Evolutionary conservation across 2,329 filamentous ascomycete species (phyloP), one percentile per base, ranked within the genome.

Genomic region (Exophiala aquamarina): DNA sequence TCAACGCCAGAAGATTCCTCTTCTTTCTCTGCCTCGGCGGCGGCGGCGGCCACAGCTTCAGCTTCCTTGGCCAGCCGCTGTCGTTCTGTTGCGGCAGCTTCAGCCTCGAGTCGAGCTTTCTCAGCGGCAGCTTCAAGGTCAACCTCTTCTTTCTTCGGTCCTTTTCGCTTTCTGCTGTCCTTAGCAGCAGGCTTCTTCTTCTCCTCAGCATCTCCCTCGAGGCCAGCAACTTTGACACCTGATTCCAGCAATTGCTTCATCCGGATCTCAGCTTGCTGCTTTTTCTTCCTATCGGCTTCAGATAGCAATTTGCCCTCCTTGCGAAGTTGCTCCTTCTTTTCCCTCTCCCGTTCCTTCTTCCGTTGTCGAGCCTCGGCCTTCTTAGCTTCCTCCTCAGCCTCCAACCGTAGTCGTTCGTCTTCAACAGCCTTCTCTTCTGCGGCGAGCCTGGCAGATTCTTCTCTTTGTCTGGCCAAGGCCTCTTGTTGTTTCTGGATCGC

Each of bases 131-230:
- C 70, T 58, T 75, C 69, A 21, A 74, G 63, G 45, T 81, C 78
- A 47, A 82, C 78, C 14, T 78, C 77, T 49, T 75, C 71, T 64
- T 81, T 81, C 65, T 79, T 80, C 46, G 82, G 76, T 45, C 80
- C 85, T 66, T 86, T 87, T 21, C 54, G 54, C 77, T 89, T 95
- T 72, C 83, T 85, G 60, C 80, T 84, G 64, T 78, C 83, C 51
- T 94, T 87, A 54, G 86, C 84, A 21, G 81, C 76, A 17, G 81
- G 77, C 68, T 88, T 89, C 75, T 89, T 91, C 76, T 91, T 92
- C 59, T 84, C 73, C 23, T 26, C 86, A 19, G 76, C 76, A 38
- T 59, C 59, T 37, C 66, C 66, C 49, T 69, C 61, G 49, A 72
- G 59, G 58, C 74, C 69, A 51, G 71, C 69, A 57, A 74, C 72